Percentiles rank a stretch among this genome's conserved stretches.
Evolutionary conservation across 2,329 filamentous ascomycete genomes (phyloP).

Genomic region (Aspergillus carbonarius): DNA sequence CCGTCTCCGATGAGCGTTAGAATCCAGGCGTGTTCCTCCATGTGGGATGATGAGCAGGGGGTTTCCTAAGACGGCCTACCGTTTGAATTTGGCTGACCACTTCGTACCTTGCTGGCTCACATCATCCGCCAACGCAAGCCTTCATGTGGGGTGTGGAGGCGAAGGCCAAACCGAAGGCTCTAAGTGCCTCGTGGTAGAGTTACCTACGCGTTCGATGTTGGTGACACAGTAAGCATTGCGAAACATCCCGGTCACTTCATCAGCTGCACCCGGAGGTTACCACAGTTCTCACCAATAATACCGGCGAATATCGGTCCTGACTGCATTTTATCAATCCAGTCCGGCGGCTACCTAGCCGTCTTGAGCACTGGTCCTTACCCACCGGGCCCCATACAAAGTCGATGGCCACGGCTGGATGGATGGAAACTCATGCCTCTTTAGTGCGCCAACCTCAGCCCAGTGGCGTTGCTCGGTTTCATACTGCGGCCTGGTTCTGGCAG

Average conservation of each 20-base stretch:
- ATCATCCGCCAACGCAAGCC: conserved; percentile 6
- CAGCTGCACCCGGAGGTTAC: neutral
- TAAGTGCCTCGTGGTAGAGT: conserved; percentile 5
- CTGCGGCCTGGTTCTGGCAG: neutral
- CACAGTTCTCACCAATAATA: neutral
- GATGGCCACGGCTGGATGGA: neutral
- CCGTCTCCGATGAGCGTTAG: neutral
- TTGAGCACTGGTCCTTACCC: neutral
- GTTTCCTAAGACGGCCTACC: neutral
- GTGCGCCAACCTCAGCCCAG: conserved; percentile 3
- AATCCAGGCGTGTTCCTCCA: neutral
- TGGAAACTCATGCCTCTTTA: neutral
- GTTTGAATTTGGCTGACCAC: conserved; percentile 5
- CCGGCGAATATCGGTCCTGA: neutral
- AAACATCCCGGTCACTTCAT: neutral
- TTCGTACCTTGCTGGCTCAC: conserved; percentile 16
- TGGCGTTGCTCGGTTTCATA: conserved; percentile 1
- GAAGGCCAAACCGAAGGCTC: neutral
- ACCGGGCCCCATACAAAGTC: neutral
- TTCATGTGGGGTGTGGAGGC: neutral
- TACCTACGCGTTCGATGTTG: neutral
- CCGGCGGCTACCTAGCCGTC: conserved; percentile 1
- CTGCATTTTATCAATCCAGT: conserved; percentile 9
- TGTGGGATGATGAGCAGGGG: neutral
- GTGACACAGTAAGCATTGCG: neutral